phyloP scores from a whole-genome alignment of 306 rosid species.

The Mimosa bimucronata region DNA sequence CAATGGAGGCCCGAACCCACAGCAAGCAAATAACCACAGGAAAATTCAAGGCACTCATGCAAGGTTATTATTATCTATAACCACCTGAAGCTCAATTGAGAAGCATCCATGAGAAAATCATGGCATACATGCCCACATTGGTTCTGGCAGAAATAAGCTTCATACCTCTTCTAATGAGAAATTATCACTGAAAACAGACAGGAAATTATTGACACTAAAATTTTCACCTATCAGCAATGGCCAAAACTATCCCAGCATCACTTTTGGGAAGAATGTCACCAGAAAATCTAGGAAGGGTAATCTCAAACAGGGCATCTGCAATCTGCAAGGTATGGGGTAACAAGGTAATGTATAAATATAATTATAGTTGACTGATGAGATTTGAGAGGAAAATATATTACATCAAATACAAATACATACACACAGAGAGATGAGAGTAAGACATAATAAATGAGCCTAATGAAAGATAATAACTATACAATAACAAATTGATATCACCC shows the following conservation, averaged over 20 bases:
- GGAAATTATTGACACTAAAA: constrained; percentile 23
- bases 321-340: constrained; percentile 51
- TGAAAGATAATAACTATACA: no score
- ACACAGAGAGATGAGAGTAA: no score
- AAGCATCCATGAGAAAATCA: constrained; percentile 21
- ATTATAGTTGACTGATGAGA: not conserved
- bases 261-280: constrained; percentile 83
- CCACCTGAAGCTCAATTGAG: constrained; percentile 12
- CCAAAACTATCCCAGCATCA: constrained; percentile 80
- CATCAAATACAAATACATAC: no score
- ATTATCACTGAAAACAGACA: constrained; percentile 28
- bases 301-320: constrained; percentile 87
- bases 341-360: constrained; percentile 26
- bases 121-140: constrained; percentile 15
- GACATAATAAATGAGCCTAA: no score
- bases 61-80: constrained; percentile 1
- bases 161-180: not conserved
- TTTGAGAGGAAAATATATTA: no score
- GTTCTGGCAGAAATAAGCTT: constrained; percentile 19
- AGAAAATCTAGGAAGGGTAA: constrained; percentile 92
- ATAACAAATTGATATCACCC: no score
- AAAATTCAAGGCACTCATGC: constrained; percentile 8
- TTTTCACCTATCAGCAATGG: constrained; percentile 84
- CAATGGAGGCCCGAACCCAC: not conserved
- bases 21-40: not conserved